Conservation (phyloP, 352 stramenopile genomes). For the Globisporangium polare region DNA sequence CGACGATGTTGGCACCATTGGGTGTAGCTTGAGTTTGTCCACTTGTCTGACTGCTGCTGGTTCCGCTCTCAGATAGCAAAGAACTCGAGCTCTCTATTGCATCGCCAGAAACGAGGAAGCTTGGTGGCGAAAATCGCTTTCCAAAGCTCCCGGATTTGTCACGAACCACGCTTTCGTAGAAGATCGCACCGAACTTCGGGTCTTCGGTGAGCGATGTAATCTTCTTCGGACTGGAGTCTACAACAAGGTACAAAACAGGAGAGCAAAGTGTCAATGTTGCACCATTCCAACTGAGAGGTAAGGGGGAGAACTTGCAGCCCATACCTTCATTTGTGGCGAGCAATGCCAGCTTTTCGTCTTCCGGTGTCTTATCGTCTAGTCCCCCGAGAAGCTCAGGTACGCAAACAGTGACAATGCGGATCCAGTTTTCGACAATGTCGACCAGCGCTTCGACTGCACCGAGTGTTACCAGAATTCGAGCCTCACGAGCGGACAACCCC, state of each 20-base stretch:
- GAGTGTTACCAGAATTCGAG: conserved; percentile 57
- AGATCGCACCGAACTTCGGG: conserved; percentile 65
- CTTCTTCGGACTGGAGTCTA: conserved; percentile 48
- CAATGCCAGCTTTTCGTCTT: conserved; percentile 6
- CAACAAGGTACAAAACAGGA: not conserved
- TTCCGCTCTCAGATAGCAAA: not conserved
- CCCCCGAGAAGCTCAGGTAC: conserved; percentile 38
- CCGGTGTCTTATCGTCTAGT: not conserved
- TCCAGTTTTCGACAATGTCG: conserved; percentile 64
- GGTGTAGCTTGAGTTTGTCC: not conserved
- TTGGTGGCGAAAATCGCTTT: not conserved
- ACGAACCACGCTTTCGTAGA: conserved; percentile 30
- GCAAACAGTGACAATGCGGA: conserved; percentile 37
- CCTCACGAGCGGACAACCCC: conserved; percentile 49
- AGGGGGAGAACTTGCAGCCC: not conserved
- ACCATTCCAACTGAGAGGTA: not conserved
- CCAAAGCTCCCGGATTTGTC: conserved; percentile 18
- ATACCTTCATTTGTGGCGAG: conserved; percentile 2
- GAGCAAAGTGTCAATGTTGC: not conserved
- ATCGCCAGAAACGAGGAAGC: not conserved
- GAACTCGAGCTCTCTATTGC: not conserved
- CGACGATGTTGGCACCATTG: conserved; percentile 20
- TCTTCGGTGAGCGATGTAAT: conserved; percentile 65
- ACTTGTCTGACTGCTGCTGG: not conserved
- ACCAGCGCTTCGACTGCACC: conserved; percentile 54